A percentile compares a stretch with the other conserved stretches of the same genome.
Conservation (phyloP, 1,284 basidiomycete genomes). For the Mycena citricolor region DNA sequence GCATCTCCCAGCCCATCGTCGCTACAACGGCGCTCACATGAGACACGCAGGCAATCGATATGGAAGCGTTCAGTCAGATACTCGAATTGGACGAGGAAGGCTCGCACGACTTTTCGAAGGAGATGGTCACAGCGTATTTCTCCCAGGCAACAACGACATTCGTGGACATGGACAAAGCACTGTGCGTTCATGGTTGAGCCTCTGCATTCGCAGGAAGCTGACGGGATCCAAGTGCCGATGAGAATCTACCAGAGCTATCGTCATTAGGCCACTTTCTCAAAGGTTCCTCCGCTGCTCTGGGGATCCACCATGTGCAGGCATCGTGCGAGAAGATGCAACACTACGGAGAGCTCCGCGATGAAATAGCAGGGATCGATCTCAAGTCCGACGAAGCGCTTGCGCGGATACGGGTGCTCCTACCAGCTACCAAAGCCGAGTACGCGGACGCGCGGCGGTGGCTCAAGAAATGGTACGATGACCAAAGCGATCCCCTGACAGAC, state of each 20-base stretch:
- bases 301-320: conserved; percentile 75
- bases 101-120: conserved; percentile 73
- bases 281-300: conserved; percentile 90
- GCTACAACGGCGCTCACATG: no score
- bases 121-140: conserved; percentile 82
- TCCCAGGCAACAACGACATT: conserved; percentile 77
- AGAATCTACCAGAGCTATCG: conserved; percentile 68
- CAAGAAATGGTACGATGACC: conserved; percentile 33
- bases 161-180: conserved; percentile 71
- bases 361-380: conserved; percentile 46
- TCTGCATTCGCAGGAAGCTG: conserved; percentile 21
- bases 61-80: conserved; percentile 82
- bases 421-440: conserved; percentile 40
- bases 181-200: conserved; percentile 54
- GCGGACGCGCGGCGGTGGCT: conserved; percentile 41
- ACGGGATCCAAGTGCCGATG: conserved; percentile 42
- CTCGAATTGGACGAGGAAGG: conserved; percentile 89
- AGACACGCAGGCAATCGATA: conserved; percentile 60
- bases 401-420: conserved; percentile 49
- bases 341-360: conserved; percentile 66
- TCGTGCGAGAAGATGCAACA: conserved; percentile 91
- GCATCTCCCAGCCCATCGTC: no score
- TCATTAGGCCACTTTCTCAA: conserved; percentile 91
- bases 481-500: conserved; percentile 7
- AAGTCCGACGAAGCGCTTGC: conserved; percentile 59